Evolutionary conservation across 164 flowering plant species (phyloP), one percentile per base, ranked within the genome.

Genomic region (Nymphaea colorata): DNA sequence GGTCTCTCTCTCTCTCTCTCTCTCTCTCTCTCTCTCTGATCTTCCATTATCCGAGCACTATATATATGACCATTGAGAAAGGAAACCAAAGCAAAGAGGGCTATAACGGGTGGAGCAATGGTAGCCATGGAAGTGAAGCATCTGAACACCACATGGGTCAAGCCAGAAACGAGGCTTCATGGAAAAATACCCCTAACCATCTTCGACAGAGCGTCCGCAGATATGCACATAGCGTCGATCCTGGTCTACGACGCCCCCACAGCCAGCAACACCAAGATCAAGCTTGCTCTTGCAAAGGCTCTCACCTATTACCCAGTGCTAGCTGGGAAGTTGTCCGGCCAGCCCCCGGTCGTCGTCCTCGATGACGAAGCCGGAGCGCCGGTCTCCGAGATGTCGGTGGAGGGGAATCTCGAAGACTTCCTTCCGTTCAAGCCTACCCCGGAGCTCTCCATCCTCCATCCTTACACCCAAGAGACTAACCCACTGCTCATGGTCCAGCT

Each of bases 111-210:
- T 25, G 36, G 36, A 25, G 36, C 36, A 25, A 47, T 2, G 55
- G 55, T 51, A 15, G 57, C 57, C 57, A 51, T 51, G 14, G 57
- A 51, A 15, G 55, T 51, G 3, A 51, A 51, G 57, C 57, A 51
- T 51, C 8, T 51, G 57, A 10, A 51, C 57, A 2, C 57, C 15
- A 51, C 57, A 51, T 8, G 57, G 15, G 3, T 51, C 57, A 51
- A 51, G 57, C 57, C 57, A 51, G 57, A 51, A 51, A 5, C 57
- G 14, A 51, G 8, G 57, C 12, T 51, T 51, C 57, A 51, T 51
- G 57, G 57, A 51, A 3, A 51, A 18, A 45, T 68, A 43, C 60
- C 70, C n/a, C 66, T 68, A 5, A 68, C 70, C 65, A 68, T 62
- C 70, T 68, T 68, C 59, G 70, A 68, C 44, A 16, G 53, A 36